A percentile compares a stretch with the other conserved stretches of the same genome.
Conservation (phyloP, 768 basidiomycete genomes). For the Psilocybe tampanensis region DNA sequence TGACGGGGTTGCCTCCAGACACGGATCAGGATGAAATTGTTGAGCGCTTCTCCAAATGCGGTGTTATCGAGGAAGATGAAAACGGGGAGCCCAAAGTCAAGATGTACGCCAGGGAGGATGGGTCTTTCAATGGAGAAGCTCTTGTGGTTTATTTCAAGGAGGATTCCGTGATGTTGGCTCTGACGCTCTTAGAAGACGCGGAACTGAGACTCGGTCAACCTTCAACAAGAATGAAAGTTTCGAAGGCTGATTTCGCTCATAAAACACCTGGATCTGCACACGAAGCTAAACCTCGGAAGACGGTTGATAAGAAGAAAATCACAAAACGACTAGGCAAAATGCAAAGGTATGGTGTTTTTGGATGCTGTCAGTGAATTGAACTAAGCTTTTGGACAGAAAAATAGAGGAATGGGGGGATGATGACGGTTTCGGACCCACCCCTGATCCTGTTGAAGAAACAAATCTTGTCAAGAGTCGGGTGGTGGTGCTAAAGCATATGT, state of each 20-base stretch:
- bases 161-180: conserved; percentile 86
- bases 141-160: conserved; percentile 97
- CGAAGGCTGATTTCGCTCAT: conserved; percentile 78
- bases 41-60: conserved; percentile 90
- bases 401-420: conserved; percentile 93
- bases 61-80: conserved; percentile 91
- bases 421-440: conserved; percentile 83
- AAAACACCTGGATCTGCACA: conserved; percentile 50
- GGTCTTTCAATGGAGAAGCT: conserved; percentile 91
- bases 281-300: conserved; percentile 55
- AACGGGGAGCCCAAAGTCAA: conserved; percentile 93
- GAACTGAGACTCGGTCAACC: conserved; percentile 85
- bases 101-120: conserved; percentile 88
- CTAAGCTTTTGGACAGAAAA: conserved; percentile 58
- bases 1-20: conserved; percentile 81
- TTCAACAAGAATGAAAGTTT: conserved; percentile 70
- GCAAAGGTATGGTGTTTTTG: conserved; percentile 63
- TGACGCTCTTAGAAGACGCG: conserved; percentile 87
- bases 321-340: conserved; percentile 80
- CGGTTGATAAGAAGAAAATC: conserved; percentile 77
- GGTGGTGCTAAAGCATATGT: conserved; percentile 96
- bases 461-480: conserved; percentile 63
- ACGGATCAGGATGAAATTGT: conserved; percentile 73
- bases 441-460: conserved; percentile 54
- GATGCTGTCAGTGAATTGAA: background rate